Conservation (phyloP, 2,329 filamentous ascomycete genomes). For the Neonectria coccinea region DNA sequence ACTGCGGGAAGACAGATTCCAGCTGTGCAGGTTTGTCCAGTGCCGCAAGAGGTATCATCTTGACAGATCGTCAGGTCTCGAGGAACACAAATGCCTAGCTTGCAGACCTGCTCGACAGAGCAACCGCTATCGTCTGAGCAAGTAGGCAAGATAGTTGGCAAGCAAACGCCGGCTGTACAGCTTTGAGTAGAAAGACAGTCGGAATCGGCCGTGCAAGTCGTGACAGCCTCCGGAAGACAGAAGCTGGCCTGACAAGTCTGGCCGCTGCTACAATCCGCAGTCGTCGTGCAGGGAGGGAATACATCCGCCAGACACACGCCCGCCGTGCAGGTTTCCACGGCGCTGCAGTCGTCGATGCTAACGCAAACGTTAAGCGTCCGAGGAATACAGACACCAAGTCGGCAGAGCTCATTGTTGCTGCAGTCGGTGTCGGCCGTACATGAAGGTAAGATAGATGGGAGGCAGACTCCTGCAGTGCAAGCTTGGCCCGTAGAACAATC, state of each 20-base stretch:
- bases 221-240: slow-evolving; percentile 7
- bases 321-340: slow-evolving; percentile 6
- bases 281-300: background rate
- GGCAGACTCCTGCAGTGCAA: slow-evolving; percentile 6
- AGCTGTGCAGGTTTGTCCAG: slow-evolving; percentile 1
- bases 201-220: background rate
- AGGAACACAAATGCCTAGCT: slow-evolving; percentile 12
- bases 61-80: slow-evolving; percentile 8
- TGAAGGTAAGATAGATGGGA: background rate
- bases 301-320: slow-evolving; percentile 13
- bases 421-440: slow-evolving; percentile 6
- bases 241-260: slow-evolving; percentile 6
- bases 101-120: background rate
- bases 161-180: slow-evolving; percentile 12
- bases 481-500: background rate
- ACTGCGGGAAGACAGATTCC: slow-evolving; percentile 14
- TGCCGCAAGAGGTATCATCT: background rate
- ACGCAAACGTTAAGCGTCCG: background rate
- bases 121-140: slow-evolving; percentile 6
- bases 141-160: slow-evolving; percentile 4
- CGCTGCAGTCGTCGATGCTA: background rate
- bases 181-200: background rate
- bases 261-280: background rate
- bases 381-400: slow-evolving; percentile 14
- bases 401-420: background rate